Percentiles rank a stretch among this genome's conserved stretches.
Evolutionary conservation across 2,329 filamentous ascomycete genomes (phyloP).

Genomic region (Fusarium sp.): DNA sequence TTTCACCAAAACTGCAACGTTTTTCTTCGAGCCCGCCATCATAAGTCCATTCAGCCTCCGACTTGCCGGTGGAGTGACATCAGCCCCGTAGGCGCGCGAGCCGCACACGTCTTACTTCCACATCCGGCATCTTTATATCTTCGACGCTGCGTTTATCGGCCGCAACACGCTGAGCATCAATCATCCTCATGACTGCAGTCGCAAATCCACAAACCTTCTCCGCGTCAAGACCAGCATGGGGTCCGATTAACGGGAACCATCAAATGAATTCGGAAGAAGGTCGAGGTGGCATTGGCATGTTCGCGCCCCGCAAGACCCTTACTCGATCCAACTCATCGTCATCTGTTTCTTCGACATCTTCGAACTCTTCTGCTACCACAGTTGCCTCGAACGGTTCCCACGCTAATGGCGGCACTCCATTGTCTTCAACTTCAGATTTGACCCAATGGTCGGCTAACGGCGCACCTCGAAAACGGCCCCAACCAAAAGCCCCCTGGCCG

Average conservation of each 20-base stretch:
- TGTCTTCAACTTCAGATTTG: constrained; percentile 57
- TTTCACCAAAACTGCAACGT: constrained; percentile 4
- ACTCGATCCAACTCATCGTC: constrained; percentile 92
- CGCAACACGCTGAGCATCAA: constrained; percentile 27
- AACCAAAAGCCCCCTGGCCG: constrained; percentile 61
- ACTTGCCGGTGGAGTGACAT: constrained; percentile 35
- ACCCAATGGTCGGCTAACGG: constrained; percentile 61
- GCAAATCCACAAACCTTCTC: constrained; percentile 71
- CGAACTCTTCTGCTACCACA: constrained; percentile 69
- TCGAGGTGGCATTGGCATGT: constrained; percentile 72
- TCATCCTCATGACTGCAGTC: constrained; percentile 72
- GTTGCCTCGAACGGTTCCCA: constrained; percentile 69
- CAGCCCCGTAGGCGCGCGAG: constrained; percentile 30
- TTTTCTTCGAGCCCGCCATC: constrained; percentile 1
- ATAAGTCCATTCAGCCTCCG: constrained; percentile 1
- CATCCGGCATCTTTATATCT: constrained; percentile 26
- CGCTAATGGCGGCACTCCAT: constrained; percentile 69
- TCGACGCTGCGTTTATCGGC: constrained; percentile 36
- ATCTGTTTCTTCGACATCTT: constrained; percentile 85
- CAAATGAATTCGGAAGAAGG: constrained; percentile 86
- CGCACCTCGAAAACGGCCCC: constrained; percentile 61
- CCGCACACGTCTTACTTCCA: constrained; percentile 36
- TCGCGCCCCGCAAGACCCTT: constrained; percentile 86
- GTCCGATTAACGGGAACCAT: constrained; percentile 65
- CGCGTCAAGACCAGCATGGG: constrained; percentile 73